Evolutionary conservation across 805 yeast genomes (phyloP).

Genomic region (Torulaspora gathmanii): DNA sequence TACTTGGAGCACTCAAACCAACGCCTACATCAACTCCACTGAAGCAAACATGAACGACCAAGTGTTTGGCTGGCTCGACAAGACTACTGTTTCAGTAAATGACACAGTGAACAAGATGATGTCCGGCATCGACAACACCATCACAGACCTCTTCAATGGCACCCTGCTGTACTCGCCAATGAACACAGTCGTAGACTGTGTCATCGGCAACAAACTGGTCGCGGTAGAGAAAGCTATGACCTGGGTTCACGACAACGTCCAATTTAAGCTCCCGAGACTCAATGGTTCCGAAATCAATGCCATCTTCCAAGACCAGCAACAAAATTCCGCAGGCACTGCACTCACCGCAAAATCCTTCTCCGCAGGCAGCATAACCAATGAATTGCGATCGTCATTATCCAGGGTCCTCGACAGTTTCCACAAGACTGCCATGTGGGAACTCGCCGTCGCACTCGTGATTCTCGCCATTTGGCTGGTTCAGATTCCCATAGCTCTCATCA

Average conservation of each 20-base stretch:
- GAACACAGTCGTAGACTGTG: constrained; percentile 67
- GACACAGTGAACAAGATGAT: constrained; percentile 55
- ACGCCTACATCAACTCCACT: constrained; percentile 45
- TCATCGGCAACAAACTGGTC: constrained; percentile 66
- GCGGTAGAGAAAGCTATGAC: constrained; percentile 65
- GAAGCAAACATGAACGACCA: constrained; percentile 55
- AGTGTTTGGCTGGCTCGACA: constrained; percentile 60
- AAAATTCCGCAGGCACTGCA: constrained; percentile 2
- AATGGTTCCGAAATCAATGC: constrained; percentile 33
- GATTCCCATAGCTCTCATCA: constrained; percentile 37
- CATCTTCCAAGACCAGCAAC: constrained; percentile 13
- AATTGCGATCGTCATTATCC: constrained; percentile 13
- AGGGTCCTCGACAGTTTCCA: constrained; percentile 12
- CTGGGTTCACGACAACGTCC: constrained; percentile 46
- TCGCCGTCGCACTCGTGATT: constrained; percentile 43
- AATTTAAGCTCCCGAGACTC: constrained; percentile 30
- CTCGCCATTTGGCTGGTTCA: constrained; percentile 48
- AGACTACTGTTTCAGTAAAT: constrained; percentile 55
- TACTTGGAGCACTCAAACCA: constrained; percentile 55
- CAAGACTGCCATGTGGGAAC: constrained; percentile 41
- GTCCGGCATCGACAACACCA: constrained; percentile 50
- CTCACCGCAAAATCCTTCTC: constrained; percentile 3
- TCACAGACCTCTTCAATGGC: constrained; percentile 57
- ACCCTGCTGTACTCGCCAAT: constrained; percentile 66
- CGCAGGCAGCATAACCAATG: constrained; percentile 4